Evolutionary conservation across 805 yeast genomes (phyloP).

Genomic region (Clavispora asparagi): DNA sequence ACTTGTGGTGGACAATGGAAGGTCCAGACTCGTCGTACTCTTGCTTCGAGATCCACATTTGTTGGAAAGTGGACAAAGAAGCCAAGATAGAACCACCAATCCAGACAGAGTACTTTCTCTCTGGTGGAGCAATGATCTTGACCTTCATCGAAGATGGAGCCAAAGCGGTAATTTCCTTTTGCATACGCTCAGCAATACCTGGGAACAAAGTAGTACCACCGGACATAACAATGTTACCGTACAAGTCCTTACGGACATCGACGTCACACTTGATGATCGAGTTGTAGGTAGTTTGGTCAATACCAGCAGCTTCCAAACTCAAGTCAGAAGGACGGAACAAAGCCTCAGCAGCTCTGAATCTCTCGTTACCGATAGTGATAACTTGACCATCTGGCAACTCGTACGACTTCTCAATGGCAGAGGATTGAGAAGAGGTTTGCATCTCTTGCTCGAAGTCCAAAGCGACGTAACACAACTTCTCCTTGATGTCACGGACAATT

Average conservation of each 20-base stretch:
- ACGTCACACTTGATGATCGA: constrained; percentile 98
- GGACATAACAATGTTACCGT: constrained; percentile 98
- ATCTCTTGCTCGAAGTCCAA: constrained; percentile 98
- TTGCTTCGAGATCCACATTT: constrained; percentile 99
- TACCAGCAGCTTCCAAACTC: constrained; percentile 93
- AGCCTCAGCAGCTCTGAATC: constrained; percentile 99
- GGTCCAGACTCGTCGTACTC: constrained; percentile 99
- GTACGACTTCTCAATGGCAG: constrained; percentile 96
- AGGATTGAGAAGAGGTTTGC: constrained; percentile 98
- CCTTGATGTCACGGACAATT: constrained; percentile 91
- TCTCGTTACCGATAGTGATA: constrained; percentile 98
- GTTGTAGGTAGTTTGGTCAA: constrained; percentile 95
- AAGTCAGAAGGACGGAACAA: constrained; percentile 96
- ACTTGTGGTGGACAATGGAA: constrained; percentile 94
- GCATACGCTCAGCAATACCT: constrained; percentile 99
- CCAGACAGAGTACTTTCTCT: constrained; percentile 99
- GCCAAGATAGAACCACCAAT: constrained; percentile 99
- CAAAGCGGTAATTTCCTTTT: constrained; percentile 98
- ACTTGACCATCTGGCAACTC: constrained; percentile 99
- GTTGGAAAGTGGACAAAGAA: constrained; percentile 98
- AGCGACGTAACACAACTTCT: constrained; percentile 98
- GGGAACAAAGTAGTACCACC: constrained; percentile 99
- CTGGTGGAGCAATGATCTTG: constrained; percentile 99
- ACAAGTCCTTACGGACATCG: constrained; percentile 97
- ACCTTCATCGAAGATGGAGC: constrained; percentile 99